Percentiles rank a stretch among this genome's conserved stretches.
Evolutionary conservation across 202 grass and related monocot species (phyloP).

Genomic region (Hordeum pubiflorum): DNA sequence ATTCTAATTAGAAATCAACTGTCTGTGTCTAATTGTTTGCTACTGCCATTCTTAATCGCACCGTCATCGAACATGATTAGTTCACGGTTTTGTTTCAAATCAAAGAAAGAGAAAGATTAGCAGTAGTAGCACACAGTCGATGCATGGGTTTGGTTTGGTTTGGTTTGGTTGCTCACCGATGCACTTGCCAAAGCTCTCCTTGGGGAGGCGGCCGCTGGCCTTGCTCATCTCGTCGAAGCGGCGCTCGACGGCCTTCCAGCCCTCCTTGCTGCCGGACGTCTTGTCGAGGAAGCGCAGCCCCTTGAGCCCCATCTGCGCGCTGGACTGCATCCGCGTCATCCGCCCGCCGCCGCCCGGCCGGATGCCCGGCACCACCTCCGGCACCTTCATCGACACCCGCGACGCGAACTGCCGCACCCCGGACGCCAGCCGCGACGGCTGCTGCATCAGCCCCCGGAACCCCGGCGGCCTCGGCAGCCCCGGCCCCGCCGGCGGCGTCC

Average conservation of each 20-base stretch:
- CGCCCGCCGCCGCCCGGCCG: not conserved
- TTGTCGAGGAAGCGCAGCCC: constrained; percentile 89
- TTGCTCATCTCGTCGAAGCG: constrained; percentile 67
- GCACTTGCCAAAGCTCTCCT: constrained; percentile 85
- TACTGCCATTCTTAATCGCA: too few species aligned
- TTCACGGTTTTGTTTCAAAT: not conserved
- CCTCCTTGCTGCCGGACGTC: constrained; percentile 63
- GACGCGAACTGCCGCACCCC: constrained; percentile 59
- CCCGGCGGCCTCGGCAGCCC: constrained; percentile 26
- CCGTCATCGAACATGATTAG: not conserved
- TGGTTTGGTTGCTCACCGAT: constrained; percentile 46
- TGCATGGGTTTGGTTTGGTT: too few species aligned
- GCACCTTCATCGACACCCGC: constrained; percentile 56
- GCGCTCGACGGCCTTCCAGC: constrained; percentile 72
- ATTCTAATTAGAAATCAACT: not conserved
- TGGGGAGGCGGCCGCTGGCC: constrained; percentile 39
- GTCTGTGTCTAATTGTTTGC: too few species aligned
- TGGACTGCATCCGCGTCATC: constrained; percentile 75
- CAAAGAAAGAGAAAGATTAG: not conserved
- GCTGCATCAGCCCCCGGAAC: constrained; percentile 40
- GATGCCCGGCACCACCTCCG: constrained; percentile 40
- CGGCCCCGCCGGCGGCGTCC: not conserved
- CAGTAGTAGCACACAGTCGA: too few species aligned
- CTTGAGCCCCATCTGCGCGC: constrained; percentile 55
- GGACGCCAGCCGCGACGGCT: constrained; percentile 40